Evolutionary conservation across 75 land plant species (phyloP), one percentile per base, ranked within the genome.

Genomic region (Pinus albicaulis): DNA sequence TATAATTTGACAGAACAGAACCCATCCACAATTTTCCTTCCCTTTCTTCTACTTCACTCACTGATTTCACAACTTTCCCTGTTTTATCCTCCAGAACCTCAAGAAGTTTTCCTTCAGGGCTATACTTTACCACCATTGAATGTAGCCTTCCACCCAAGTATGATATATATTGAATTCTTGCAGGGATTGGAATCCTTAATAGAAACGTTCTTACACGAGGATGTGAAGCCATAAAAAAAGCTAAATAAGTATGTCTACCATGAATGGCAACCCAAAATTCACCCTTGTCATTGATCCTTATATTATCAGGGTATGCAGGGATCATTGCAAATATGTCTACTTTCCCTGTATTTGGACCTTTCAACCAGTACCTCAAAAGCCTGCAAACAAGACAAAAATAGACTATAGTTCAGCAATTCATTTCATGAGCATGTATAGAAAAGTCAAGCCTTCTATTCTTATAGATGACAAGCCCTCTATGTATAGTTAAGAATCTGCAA

Each of bases 41-140:
- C 36, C 79, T 90, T 44, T 88, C 89, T 74, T 86, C 86, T 5
- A 83, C 89, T 74, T 88, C 90, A 61, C 89, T 88, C 7, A 88
- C 81, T 8, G 34, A 53, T 65, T 75, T 80, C 78, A 86, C 76
- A 55, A 80, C 83, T 48, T 80, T 72, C 16, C 89, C 90, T 55
- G 62, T n/a, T 66, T 60, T 34, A 38, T 86, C 88, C 76, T 86
- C 87, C 28, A 86, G 44, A 26, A 86, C 77, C n/a, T 86, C 72
- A 62, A 84, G 34, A 22, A 86, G 66, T 60, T 76, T 59, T 41
- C 88, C 88, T 7, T 84, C 63, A 19, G 74, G 74, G 28, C 79
- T 80, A 26, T 80, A 86, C 22, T 81, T 74, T 19, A 71, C 56
- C 41, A 84, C 76, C 73, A 80, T 80, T 24, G 72, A 82, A 53